Base-by-base conservation (phyloP, 2,329 filamentous ascomycete genomes). In the Colletotrichum plurivorum region DNA sequence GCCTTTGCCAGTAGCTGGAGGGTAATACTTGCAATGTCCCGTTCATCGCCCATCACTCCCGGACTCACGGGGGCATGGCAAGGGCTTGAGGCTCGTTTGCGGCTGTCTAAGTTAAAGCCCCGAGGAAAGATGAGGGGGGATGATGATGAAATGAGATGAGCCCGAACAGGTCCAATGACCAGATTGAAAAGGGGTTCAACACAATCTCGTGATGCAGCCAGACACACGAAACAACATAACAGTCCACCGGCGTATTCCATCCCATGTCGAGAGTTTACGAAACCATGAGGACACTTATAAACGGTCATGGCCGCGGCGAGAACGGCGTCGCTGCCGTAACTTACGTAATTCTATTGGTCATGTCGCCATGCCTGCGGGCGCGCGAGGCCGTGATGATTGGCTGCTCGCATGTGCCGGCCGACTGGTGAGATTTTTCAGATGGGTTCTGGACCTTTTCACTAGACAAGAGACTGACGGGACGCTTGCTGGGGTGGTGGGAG, bases 331-430 rank as follows among this genome's bases (percentile, higher is more conserved):
- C 53, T 18, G 25, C 31, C 55, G 18, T 31, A 22, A 65, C 22
- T 69, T 69, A 69, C 66, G 66, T 66, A 69, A 69, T 69, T 66
- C 49, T 41, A 66, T 66, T 69, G 66, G 62, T 69, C 62, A 69
- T 56, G n/a, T 43, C 36, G 31, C 36, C 12, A 46, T 39, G 41
- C 51, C 31, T 43, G 62, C 62, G 54, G 43, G 49, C 31, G 25
- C 51, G 8, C 56, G 20, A 25, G 18, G 49, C 12, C 12, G 10
- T 43, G 45, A 3, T 56, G 62, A 66, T 69, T 69, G 62, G 66
- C 66, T 39, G 39, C 18, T 2, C 25, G 16, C 41, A 60, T 46
- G 36, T 61, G 51, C 62, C 55, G 62, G 31, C 31, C 43, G 54
- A 48, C 55, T 36, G 36, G 49, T 25, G 27, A 51, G 41, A 36